Percentiles rank a stretch among this genome's conserved stretches.
Conservation (phyloP, 805 yeast genomes). For the Yarrowia hollandica region DNA sequence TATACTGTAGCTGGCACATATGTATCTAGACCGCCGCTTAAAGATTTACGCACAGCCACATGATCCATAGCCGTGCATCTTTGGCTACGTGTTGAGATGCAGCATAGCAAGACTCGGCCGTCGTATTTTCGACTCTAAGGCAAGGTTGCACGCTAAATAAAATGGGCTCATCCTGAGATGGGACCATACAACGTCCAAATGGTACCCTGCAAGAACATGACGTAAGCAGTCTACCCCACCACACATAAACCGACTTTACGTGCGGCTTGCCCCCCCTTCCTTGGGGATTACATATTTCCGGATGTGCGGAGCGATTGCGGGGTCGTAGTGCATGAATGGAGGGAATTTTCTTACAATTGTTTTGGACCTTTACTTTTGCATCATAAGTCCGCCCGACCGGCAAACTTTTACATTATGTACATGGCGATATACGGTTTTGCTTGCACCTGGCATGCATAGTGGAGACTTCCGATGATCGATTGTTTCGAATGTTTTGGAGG, state of each 20-base stretch:
- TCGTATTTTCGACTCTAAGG: constrained; percentile 8
- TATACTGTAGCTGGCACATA: too few species aligned
- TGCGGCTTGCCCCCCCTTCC: background rate
- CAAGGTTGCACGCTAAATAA: constrained; percentile 7
- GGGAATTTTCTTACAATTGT: background rate
- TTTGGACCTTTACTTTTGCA: background rate
- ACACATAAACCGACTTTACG: background rate
- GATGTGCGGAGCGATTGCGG: constrained; percentile 19
- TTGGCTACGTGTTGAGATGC: background rate
- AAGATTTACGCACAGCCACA: too few species aligned
- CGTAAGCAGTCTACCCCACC: too few species aligned
- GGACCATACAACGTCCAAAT: too few species aligned
- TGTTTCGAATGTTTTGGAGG: background rate
- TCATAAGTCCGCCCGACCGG: constrained; percentile 11
- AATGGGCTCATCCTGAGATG: constrained; percentile 14
- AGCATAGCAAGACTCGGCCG: background rate
- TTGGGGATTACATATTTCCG: background rate
- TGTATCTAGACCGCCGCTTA: too few species aligned
- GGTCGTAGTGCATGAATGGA: background rate
- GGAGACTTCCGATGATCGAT: background rate
- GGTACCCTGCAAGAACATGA: too few species aligned
- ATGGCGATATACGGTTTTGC: constrained; percentile 8
- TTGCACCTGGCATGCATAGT: background rate
- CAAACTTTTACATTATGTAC: background rate
- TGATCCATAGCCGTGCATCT: constrained; percentile 2